These are phyloP conservation scores for Chaetomium fimeti DNA, from an alignment of 495 filamentous ascomycete genomes.

Conservation along the genomic window DNA sequence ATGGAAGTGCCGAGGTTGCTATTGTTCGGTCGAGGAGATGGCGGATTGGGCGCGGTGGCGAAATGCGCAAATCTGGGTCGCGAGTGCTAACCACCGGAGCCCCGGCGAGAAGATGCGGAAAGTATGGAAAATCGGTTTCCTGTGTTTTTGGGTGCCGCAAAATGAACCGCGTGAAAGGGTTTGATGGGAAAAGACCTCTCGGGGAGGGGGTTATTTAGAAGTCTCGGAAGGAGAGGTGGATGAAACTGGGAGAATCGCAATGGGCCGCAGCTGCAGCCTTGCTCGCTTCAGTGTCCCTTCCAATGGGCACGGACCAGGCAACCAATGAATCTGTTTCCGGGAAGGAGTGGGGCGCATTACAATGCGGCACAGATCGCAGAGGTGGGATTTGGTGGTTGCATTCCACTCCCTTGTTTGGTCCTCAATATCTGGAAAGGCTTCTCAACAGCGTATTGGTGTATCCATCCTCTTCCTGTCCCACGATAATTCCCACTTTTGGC, in stretches of 20 bases:
- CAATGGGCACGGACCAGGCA: background rate
- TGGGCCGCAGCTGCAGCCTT: slow-evolving; percentile 30
- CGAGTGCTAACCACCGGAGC: background rate
- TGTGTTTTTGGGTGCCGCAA: slow-evolving; percentile 15
- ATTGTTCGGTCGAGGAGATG: background rate
- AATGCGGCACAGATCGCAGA: background rate
- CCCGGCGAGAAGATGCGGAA: slow-evolving; percentile 13
- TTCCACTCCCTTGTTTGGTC: too few species aligned
- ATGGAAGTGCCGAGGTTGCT: background rate
- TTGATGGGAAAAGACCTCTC: slow-evolving; percentile 30
- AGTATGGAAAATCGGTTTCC: background rate
- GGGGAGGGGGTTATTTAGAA: slow-evolving; percentile 29
- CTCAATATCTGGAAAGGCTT: too few species aligned
- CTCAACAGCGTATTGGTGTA: background rate
- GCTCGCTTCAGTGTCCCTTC: background rate
- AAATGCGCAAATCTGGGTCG: slow-evolving; percentile 1
- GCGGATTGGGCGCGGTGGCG: slow-evolving; percentile 1
- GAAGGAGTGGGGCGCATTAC: background rate
- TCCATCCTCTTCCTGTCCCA: background rate
- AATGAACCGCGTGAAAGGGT: slow-evolving; percentile 17
- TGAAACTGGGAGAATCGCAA: slow-evolving; percentile 32
- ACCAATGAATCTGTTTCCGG: background rate
- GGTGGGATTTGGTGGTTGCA: background rate
- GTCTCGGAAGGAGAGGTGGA: slow-evolving; percentile 29
- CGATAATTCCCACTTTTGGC: background rate